These are phyloP conservation scores for Coleophoma crateriformis DNA, from an alignment of 2,329 filamentous ascomycete genomes.

Conservation along the genomic window DNA sequence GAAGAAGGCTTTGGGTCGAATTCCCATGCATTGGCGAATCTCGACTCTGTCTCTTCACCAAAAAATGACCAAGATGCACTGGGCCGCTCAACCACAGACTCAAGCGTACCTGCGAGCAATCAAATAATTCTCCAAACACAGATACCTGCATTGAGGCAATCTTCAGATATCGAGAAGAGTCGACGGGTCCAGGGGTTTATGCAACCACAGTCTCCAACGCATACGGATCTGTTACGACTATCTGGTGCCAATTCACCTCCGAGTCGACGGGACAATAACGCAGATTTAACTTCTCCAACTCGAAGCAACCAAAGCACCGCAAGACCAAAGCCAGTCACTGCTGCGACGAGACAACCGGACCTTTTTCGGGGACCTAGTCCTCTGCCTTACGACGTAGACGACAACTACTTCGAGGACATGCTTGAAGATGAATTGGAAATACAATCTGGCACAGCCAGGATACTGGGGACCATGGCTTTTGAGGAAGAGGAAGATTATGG, in stretches of 20 bases:
- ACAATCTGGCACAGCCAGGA: slow-evolving; percentile 5
- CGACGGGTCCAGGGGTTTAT: background rate
- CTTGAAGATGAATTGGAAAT: slow-evolving; percentile 18
- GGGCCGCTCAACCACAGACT: slow-evolving; percentile 5
- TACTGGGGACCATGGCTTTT: background rate
- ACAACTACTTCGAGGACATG: slow-evolving; percentile 16
- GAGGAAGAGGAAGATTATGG: slow-evolving; percentile 4
- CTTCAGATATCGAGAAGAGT: background rate
- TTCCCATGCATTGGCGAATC: background rate
- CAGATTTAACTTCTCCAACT: background rate
- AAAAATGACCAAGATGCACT: slow-evolving; percentile 4
- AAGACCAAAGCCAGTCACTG: background rate
- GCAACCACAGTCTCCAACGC: background rate
- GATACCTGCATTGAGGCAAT: slow-evolving; percentile 11
- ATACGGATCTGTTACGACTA: background rate
- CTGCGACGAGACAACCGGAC: slow-evolving; percentile 9
- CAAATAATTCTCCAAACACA: slow-evolving; percentile 25
- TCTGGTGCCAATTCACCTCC: background rate
- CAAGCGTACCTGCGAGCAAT: slow-evolving; percentile 17
- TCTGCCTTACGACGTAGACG: slow-evolving; percentile 16
- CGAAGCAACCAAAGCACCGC: background rate
- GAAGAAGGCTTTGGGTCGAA: slow-evolving; percentile 21
- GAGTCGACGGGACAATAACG: background rate
- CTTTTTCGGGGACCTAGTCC: slow-evolving; percentile 13
- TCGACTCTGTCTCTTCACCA: background rate